A percentile compares a stretch with the other conserved stretches of the same genome.
Evolutionary conservation across 257 asterid genomes (phyloP).

Genomic region (Solanum megistacrolobum): DNA sequence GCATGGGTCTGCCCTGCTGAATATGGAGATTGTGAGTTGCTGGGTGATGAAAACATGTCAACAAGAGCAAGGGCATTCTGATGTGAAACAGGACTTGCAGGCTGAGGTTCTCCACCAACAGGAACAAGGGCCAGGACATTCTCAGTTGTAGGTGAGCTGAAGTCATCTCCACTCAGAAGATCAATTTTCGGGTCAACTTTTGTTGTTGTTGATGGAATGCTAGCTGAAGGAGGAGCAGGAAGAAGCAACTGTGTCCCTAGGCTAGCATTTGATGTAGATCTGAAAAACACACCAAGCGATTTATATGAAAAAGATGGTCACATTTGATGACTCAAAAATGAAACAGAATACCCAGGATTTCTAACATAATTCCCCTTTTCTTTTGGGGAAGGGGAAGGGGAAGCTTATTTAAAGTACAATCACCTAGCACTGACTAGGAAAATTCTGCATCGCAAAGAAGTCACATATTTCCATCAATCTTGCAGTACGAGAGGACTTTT

Average conservation of each 20-base stretch:
- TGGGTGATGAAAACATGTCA: conserved; percentile 65
- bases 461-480: not conserved
- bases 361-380: not conserved
- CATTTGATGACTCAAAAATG: not conserved
- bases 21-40: conserved; percentile 23
- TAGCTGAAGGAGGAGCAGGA: conserved; percentile 53
- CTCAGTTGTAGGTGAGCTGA: conserved; percentile 45
- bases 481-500: not conserved
- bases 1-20: conserved; percentile 49
- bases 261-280: conserved; percentile 54
- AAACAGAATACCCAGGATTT: not conserved
- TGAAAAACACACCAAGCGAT: conserved; percentile 15
- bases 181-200: conserved; percentile 75
- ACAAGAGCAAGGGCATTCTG: conserved; percentile 89
- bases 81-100: conserved; percentile 56
- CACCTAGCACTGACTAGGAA: not conserved
- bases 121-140: conserved; percentile 75
- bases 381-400: not conserved
- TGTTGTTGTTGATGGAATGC: conserved; percentile 31
- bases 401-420: not conserved
- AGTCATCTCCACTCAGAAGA: conserved; percentile 96
- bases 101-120: conserved; percentile 65
- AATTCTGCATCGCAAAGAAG: not conserved
- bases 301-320: not conserved
- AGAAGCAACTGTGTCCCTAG: conserved; percentile 46